Conservation (phyloP, 305 asterid species). For the Caryopteris hybrid region DNA sequence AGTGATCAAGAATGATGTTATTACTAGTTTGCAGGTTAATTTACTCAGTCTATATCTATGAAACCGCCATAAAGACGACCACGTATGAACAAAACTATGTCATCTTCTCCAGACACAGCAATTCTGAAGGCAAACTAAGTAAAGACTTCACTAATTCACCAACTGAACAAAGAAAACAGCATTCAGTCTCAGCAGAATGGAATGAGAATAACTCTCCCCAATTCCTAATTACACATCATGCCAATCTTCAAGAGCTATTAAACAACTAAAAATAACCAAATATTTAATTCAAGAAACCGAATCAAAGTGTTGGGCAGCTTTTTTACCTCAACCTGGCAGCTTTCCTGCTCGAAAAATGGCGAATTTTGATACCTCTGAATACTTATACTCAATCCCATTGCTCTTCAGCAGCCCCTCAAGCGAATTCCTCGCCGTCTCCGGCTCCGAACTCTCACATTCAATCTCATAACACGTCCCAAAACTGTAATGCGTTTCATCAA, state of each 20-base stretch:
- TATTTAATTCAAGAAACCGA: not conserved
- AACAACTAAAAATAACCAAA: not conserved
- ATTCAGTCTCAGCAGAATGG: not conserved
- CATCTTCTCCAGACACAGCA: not conserved
- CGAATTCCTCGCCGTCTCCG: slow-evolving; percentile 52
- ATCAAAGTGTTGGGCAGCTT: not conserved
- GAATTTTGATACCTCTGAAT: slow-evolving; percentile 56
- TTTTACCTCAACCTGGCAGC: slow-evolving; percentile 44
- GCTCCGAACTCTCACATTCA: slow-evolving; percentile 74
- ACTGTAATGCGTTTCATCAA: slow-evolving; percentile 63
- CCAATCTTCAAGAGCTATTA: not conserved
- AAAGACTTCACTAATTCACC: not conserved
- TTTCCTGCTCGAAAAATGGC: slow-evolving; percentile 66
- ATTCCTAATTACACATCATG: not conserved
- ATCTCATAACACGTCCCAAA: slow-evolving; percentile 73
- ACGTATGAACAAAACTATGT: not conserved
- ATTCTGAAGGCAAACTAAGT: not conserved
- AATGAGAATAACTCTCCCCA: not conserved
- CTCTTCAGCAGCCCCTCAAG: slow-evolving; percentile 51
- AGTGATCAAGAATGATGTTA: no score
- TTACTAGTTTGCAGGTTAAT: not conserved
- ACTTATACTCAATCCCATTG: slow-evolving; percentile 49
- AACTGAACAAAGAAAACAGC: not conserved
- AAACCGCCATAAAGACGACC: not conserved
- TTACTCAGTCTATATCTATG: not conserved